Evolutionary conservation across 345 rosid species (phyloP), one percentile per base, ranked within the genome.

Genomic region (Ricinus communis): DNA sequence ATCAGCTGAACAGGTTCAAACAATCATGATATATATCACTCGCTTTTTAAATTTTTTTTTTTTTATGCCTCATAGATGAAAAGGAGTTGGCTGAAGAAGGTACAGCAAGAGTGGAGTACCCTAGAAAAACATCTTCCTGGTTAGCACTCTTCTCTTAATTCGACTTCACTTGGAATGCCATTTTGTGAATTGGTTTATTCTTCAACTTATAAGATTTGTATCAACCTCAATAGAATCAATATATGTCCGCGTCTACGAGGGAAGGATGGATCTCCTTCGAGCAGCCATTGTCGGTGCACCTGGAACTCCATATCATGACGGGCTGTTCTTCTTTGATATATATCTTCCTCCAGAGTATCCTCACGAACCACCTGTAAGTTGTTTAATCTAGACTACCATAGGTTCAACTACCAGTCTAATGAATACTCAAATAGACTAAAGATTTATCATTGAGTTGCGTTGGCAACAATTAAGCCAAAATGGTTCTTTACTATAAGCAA

Each of bases 231-330:
- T 86, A 95, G 99, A 90, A 70, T 85, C 90, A 52, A 90, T 95
- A 53, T 92, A 83, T 21, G 91, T 90, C 66, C 97, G 97, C 53
- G 74, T 76, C 70, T 95, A 79, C 14, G 99, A 89, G 81, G 93
- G 90, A 64, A 86, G 96, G 86, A 87, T 90, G 82, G 97, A 91
- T 82, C 93, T 95, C 55, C 53, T 95, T 38, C 86, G 91, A 53
- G 96, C 97, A 66, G 97, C 89, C 66, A 73, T 95, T 40, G 83
- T 91, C 52, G 99, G 99, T 68, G 85, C 91, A 41, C 83, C 90
- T 51, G 96, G 96, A 62, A 95, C 97, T 31, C 99, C 97, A 8
- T 95, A 95, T 80, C 92, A 91, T 1, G 88, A 95, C 7, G 99
- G 97, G 27, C 87, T 95, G 14, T 95, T 92, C 91, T 90, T 95